Conservation (phyloP, 2,329 filamentous ascomycete genomes). For the Thelonectria discophora region DNA sequence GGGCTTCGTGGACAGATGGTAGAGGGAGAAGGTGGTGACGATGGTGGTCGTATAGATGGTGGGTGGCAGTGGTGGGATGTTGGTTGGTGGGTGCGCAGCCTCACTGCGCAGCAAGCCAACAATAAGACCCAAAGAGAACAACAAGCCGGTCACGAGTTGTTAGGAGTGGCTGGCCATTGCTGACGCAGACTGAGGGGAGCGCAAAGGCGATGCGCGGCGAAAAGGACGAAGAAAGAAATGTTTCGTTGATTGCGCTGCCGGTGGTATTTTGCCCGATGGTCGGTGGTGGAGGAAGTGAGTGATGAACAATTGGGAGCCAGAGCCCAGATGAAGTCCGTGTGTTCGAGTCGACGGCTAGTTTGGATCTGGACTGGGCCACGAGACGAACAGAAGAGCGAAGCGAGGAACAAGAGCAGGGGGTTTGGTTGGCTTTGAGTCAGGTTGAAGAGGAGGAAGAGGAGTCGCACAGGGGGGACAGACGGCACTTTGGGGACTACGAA, state of each 20-base stretch:
- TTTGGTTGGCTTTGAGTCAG: neutral
- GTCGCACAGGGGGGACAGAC: neutral
- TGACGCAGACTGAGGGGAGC: constrained; percentile 5
- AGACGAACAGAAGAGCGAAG: neutral
- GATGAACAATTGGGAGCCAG: neutral
- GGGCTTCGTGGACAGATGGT: too few species aligned
- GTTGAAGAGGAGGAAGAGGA: neutral
- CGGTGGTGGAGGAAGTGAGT: neutral
- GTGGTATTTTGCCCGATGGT: neutral
- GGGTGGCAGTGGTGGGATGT: constrained; percentile 11
- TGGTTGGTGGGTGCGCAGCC: neutral
- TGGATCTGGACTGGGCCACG: neutral
- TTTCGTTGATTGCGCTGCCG: too few species aligned
- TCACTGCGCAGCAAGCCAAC: neutral
- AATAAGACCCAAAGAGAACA: neutral
- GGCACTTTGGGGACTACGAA: too few species aligned
- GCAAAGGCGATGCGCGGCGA: neutral
- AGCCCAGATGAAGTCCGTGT: neutral
- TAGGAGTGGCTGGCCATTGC: constrained; percentile 13
- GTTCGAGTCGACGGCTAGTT: neutral
- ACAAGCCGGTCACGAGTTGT: constrained; percentile 3
- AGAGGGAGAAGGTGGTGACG: neutral
- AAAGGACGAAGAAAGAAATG: neutral
- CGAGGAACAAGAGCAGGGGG: neutral
- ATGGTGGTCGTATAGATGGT: neutral